phyloP scores from a whole-genome alignment of 225 moss, liverwort and hornwort species.

The Neckera pumila region DNA sequence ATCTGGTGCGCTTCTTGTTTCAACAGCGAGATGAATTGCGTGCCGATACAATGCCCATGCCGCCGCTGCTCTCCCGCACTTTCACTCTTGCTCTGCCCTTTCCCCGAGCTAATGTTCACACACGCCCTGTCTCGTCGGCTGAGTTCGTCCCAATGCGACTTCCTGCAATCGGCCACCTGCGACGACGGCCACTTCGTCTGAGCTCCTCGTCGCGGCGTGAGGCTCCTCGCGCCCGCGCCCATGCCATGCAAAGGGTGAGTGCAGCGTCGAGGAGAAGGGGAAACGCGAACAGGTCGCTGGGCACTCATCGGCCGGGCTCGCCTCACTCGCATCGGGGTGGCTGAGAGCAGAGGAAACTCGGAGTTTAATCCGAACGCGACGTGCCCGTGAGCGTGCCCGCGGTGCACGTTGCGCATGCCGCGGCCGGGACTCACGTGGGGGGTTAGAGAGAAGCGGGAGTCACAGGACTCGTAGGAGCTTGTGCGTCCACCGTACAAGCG shows the following conservation, averaged over 20 bases:
- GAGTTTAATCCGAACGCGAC: conserved; percentile 29
- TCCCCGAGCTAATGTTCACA: background rate
- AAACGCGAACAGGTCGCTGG: background rate
- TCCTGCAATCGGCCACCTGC: background rate
- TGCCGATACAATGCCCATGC: conserved; percentile 15
- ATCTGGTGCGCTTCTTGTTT: conserved; percentile 47
- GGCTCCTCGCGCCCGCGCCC: background rate
- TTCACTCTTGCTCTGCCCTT: background rate
- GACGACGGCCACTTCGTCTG: background rate
- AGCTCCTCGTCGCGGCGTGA: background rate
- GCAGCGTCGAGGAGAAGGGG: conserved; percentile 2
- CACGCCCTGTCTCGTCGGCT: background rate
- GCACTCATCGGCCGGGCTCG: background rate
- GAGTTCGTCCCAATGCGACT: background rate
- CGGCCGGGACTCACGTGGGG: background rate
- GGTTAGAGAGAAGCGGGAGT: background rate
- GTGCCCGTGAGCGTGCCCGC: conserved; percentile 31
- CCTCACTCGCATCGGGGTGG: background rate
- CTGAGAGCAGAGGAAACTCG: conserved; percentile 7
- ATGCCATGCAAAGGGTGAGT: conserved; percentile 24
- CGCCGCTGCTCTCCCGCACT: background rate
- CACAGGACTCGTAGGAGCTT: background rate
- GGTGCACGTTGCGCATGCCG: conserved; percentile 16
- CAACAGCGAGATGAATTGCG: conserved; percentile 47
- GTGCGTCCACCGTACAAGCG: background rate